phyloP scores from a whole-genome alignment of 305 asterid species.

The Euphrasia arctica region DNA sequence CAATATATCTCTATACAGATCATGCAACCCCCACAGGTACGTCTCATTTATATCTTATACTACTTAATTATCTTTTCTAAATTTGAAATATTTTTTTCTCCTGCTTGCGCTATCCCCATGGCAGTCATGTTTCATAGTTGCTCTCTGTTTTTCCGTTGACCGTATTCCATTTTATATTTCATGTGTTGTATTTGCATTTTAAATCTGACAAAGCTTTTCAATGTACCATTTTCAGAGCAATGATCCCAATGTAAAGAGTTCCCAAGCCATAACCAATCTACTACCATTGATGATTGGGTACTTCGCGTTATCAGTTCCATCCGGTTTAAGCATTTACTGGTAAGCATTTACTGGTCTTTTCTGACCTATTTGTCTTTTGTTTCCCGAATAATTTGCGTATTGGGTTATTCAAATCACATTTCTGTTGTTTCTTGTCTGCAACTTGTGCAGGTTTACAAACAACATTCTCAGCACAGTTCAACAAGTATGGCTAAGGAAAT shows the following conservation, averaged over 20 bases:
- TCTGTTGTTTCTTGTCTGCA: background rate
- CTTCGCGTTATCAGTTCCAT: conserved; percentile 92
- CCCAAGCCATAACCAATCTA: conserved; percentile 85
- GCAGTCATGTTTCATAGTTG: background rate
- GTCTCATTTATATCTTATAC: conserved; percentile 24
- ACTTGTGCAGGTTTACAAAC: conserved; percentile 80
- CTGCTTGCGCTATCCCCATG: conserved; percentile 3
- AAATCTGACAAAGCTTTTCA: conserved; percentile 20
- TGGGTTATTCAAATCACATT: conserved; percentile 5
- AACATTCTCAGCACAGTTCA: conserved; percentile 86
- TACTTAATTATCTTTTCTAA: conserved; percentile 9
- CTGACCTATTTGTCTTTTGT: conserved; percentile 6
- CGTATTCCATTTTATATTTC: conserved; percentile 5
- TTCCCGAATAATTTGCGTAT: background rate
- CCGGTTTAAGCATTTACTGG: conserved; percentile 98
- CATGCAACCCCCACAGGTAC: conserved; percentile 96
- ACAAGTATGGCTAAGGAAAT: conserved; percentile 88
- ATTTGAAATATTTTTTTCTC: background rate
- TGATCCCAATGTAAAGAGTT: conserved; percentile 81
- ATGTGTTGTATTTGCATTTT: background rate
- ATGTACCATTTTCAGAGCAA: conserved; percentile 57
- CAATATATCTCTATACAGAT: conserved; percentile 90
- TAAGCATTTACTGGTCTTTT: conserved; percentile 32
- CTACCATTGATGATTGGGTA: conserved; percentile 95
- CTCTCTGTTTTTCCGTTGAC: conserved; percentile 2